Percentiles rank a stretch among this genome's conserved stretches.
Evolutionary conservation across 352 stramenopile species (phyloP).

Genomic region (Phytopythium montanum): DNA sequence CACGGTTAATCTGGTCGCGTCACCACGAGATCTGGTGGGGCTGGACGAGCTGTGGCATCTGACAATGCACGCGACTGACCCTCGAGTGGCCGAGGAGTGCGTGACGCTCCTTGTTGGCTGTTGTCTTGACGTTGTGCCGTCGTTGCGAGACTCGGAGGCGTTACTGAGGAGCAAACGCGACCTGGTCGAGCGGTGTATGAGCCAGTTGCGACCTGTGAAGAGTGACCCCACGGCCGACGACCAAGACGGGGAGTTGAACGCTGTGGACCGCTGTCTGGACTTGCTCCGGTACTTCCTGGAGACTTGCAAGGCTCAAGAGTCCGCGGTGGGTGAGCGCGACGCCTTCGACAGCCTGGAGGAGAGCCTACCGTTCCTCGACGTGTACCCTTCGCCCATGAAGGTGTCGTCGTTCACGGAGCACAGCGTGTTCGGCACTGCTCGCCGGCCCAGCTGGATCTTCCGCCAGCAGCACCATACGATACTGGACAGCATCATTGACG

Average conservation of each 20-base stretch:
- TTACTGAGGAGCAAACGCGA: slow-evolving; percentile 29
- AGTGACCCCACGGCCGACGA: slow-evolving; percentile 3
- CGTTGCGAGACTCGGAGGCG: slow-evolving; percentile 20
- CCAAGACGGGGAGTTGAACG: neutral
- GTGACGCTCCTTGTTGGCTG: slow-evolving; percentile 55
- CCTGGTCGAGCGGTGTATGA: slow-evolving; percentile 66
- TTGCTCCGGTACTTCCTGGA: slow-evolving; percentile 70
- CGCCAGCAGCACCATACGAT: slow-evolving; percentile 42
- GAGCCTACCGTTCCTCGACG: slow-evolving; percentile 43
- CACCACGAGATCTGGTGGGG: slow-evolving; percentile 26
- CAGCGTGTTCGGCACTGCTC: slow-evolving; percentile 17
- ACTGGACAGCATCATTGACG: slow-evolving; percentile 49
- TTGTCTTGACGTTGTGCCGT: slow-evolving; percentile 49
- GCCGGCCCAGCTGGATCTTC: slow-evolving; percentile 63
- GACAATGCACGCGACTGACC: slow-evolving; percentile 33
- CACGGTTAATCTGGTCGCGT: slow-evolving; percentile 36
- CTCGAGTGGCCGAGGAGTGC: slow-evolving; percentile 51
- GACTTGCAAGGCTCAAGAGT: slow-evolving; percentile 18
- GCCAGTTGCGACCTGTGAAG: slow-evolving; percentile 32
- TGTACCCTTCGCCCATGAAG: slow-evolving; percentile 71
- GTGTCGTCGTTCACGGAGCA: slow-evolving; percentile 6
- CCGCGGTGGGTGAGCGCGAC: neutral
- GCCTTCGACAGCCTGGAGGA: slow-evolving; percentile 50
- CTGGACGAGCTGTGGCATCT: slow-evolving; percentile 61
- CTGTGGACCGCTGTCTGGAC: slow-evolving; percentile 63